Evolutionary conservation across 2,329 filamentous ascomycete genomes (phyloP), one percentile per base, ranked within the genome.

Genomic region (Fusarium siculi): DNA sequence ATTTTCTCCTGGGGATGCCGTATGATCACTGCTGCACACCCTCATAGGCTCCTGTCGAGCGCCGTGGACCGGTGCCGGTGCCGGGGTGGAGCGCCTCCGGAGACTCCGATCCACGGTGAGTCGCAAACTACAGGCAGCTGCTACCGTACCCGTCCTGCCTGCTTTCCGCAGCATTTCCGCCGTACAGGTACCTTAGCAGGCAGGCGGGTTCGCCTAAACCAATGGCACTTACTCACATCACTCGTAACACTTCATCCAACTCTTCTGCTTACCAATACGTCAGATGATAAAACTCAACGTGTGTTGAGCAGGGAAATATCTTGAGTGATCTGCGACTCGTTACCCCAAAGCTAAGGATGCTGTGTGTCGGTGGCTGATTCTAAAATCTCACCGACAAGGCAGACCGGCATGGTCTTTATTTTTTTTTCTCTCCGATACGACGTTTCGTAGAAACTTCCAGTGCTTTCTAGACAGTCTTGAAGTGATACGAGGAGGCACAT

Each of bases 371-470:
- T 72, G 71, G 71, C 72, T 74, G 49, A 42, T 37, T 44, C 68
- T 74, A 74, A 74, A 74, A 58, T 73, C 68, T 74, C 63, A 73
- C 72, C 64, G 40, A 64, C 55, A 47, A 44, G 37, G n/a, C 42
- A 36, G 23, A 25, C 28, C 28, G 49, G 37, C 47, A 65, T 46
- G 28, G 46, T 40, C 37, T 70, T 59, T 67, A 40, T 50, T 32
- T 65, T 59, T 43, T 63, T 43, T 63, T 50, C 50, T 34, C 47
- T 59, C 64, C 65, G 46, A 53, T 21, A 34, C 25, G 58, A 46
- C 39, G 36, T 25, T n/a, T 47, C 43, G 58, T 74, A 50, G 75
- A 77, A 77, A 46, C 54, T 77, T 77, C 75, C 75, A 73, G 75
- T 37, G 54, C 34, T 40, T 77, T 76, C 75, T 30, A 19, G 39